phyloP scores from a whole-genome alignment of 2,329 filamentous ascomycete genomes.

The Colletotrichum plurivorum region DNA sequence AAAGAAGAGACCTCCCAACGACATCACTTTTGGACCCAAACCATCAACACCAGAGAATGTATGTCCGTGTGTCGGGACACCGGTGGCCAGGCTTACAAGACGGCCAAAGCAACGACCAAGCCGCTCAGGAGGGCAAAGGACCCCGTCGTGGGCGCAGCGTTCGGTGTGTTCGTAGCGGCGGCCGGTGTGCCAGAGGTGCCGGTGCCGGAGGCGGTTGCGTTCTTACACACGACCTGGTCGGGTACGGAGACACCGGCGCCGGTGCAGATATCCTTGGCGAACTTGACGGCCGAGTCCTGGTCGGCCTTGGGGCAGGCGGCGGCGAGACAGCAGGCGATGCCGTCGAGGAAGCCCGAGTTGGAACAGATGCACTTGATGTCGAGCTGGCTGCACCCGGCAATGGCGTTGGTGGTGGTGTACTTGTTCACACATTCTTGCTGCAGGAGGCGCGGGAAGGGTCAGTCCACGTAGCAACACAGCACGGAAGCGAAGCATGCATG shows the following conservation, averaged over 20 bases:
- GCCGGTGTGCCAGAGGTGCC: slow-evolving; percentile 15
- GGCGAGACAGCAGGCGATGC: slow-evolving; percentile 59
- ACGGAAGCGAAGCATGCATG: not conserved
- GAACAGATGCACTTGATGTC: slow-evolving; percentile 59
- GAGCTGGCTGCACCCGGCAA: slow-evolving; percentile 55
- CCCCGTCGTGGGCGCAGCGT: slow-evolving; percentile 32
- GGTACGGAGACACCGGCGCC: slow-evolving; percentile 53
- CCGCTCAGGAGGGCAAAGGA: slow-evolving; percentile 34
- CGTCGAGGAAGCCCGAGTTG: slow-evolving; percentile 55
- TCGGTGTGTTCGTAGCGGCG: slow-evolving; percentile 26
- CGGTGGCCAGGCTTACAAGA: slow-evolving; percentile 7
- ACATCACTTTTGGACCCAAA: too few species aligned
- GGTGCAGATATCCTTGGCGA: slow-evolving; percentile 56
- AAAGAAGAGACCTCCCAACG: too few species aligned
- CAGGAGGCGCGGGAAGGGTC: slow-evolving; percentile 36
- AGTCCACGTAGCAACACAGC: slow-evolving; percentile 35
- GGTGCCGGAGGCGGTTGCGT: slow-evolving; percentile 16
- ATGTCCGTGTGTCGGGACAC: not conserved
- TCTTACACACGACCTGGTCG: slow-evolving; percentile 53
- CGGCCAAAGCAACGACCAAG: slow-evolving; percentile 34
- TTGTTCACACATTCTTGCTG: slow-evolving; percentile 49
- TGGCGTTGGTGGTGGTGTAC: slow-evolving; percentile 50
- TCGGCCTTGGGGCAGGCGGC: slow-evolving; percentile 51
- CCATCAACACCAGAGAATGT: too few species aligned
- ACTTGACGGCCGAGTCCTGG: slow-evolving; percentile 52